These are phyloP conservation scores for Colletotrichum sp. DNA, from an alignment of 2,329 filamentous ascomycete species.

Conservation along the genomic window DNA sequence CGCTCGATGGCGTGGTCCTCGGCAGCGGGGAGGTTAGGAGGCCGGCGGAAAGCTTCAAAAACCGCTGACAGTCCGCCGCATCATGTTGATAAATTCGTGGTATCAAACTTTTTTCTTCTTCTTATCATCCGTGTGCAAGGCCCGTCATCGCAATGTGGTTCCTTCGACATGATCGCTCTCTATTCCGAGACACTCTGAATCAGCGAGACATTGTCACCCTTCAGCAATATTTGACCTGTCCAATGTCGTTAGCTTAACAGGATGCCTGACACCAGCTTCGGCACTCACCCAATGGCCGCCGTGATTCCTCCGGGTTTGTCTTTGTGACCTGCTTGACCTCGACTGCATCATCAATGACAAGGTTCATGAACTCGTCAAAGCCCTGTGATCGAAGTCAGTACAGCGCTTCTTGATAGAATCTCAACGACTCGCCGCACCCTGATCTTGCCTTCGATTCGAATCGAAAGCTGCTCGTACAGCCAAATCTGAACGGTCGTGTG, in stretches of 20 bases:
- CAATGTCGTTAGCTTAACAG: conserved; percentile 26
- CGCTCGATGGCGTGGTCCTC: conserved; percentile 77
- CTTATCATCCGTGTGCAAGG: not conserved
- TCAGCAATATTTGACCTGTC: conserved; percentile 81
- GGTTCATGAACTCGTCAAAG: conserved; percentile 99
- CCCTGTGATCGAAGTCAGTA: conserved; percentile 60
- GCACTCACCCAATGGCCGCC: conserved; percentile 76
- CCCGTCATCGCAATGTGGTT: conserved; percentile 30
- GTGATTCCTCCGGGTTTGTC: conserved; percentile 74
- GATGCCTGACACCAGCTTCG: not conserved
- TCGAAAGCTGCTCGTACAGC: conserved; percentile 94
- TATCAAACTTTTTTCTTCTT: conserved; percentile 14
- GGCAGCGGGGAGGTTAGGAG: conserved; percentile 68
- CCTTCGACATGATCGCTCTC: conserved; percentile 56
- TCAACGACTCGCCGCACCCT: conserved; percentile 63
- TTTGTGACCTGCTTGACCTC: conserved; percentile 89
- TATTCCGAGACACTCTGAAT: conserved; percentile 72
- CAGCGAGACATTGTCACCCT: conserved; percentile 86
- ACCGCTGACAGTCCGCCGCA: conserved; percentile 51
- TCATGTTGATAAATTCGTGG: conserved; percentile 6
- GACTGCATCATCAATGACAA: conserved; percentile 93
- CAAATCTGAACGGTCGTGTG: conserved; percentile 90
- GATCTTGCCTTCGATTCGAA: conserved; percentile 96
- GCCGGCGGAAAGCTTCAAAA: conserved; percentile 24
- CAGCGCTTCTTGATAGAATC: not conserved